Conservation (phyloP, 768 basidiomycete genomes). For the Lyophyllum shimeji region DNA sequence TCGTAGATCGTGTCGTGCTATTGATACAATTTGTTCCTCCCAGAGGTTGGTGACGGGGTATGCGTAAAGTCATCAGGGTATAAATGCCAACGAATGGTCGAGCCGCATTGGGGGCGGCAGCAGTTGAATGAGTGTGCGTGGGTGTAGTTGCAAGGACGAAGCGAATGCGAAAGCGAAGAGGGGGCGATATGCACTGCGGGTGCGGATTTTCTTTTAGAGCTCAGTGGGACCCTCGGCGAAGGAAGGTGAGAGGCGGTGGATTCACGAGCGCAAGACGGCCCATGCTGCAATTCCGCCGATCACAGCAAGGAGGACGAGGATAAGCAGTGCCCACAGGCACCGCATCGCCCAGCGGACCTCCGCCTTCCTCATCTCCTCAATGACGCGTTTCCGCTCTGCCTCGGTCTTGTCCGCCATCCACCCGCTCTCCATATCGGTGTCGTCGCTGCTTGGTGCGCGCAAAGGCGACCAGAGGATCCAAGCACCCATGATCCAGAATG, state of each 20-base stretch:
- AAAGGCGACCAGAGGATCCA: slow-evolving; percentile 56
- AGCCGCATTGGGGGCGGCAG: background rate
- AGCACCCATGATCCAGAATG: slow-evolving; percentile 61
- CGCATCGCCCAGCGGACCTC: slow-evolving; percentile 60
- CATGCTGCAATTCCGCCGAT: slow-evolving; percentile 32
- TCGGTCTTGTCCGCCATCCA: slow-evolving; percentile 61
- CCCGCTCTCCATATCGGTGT: slow-evolving; percentile 21
- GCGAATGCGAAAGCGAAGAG: background rate
- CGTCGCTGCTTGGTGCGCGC: slow-evolving; percentile 36
- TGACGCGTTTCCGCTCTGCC: slow-evolving; percentile 45
- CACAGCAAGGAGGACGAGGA: slow-evolving; percentile 38
- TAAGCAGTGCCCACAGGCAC: slow-evolving; percentile 52
- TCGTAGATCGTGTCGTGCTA: slow-evolving; percentile 6
- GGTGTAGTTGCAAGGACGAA: background rate
- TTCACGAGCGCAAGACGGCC: slow-evolving; percentile 25
- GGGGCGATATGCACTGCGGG: background rate
- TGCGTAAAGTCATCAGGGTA: background rate
- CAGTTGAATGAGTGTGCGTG: background rate
- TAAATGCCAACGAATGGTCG: background rate
- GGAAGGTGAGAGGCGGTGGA: background rate
- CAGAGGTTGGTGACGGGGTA: slow-evolving; percentile 5
- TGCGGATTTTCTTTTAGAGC: background rate
- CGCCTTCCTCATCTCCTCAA: slow-evolving; percentile 43
- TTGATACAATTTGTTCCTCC: slow-evolving; percentile 12
- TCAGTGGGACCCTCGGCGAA: background rate